Percentiles rank a stretch among this genome's conserved stretches.
phyloP scores from a whole-genome alignment of 805 yeast genomes.

The Ascoidea asiatica region DNA sequence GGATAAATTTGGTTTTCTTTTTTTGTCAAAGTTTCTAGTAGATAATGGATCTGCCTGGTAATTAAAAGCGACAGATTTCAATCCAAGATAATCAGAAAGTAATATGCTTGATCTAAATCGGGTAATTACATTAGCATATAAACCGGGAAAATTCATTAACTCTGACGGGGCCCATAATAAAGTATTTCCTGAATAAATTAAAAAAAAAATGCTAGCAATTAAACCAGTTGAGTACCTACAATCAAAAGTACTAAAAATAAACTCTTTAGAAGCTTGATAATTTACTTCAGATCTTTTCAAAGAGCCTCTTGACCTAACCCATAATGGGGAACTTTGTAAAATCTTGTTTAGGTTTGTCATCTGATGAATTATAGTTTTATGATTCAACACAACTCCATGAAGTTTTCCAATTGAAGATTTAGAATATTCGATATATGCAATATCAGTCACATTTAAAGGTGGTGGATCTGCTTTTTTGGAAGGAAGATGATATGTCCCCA shows the following conservation, averaged over 20 bases:
- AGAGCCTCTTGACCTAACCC: slow-evolving; percentile 5
- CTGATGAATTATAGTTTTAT: slow-evolving; percentile 77
- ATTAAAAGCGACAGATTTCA: slow-evolving; percentile 84
- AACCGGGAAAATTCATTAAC: slow-evolving; percentile 68
- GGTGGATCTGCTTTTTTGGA: slow-evolving; percentile 48
- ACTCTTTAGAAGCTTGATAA: slow-evolving; percentile 39
- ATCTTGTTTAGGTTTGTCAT: slow-evolving; percentile 65
- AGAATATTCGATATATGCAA: slow-evolving; percentile 89
- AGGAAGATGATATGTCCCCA: slow-evolving; percentile 55
- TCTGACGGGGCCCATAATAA: slow-evolving; percentile 68
- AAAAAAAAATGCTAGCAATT: slow-evolving; percentile 65
- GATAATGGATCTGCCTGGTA: slow-evolving; percentile 82
- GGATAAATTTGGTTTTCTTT: slow-evolving; percentile 62
- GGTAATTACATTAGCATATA: slow-evolving; percentile 72
- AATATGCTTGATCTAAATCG: slow-evolving; percentile 57
- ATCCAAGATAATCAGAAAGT: slow-evolving; percentile 74
- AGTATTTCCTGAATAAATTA: slow-evolving; percentile 75
- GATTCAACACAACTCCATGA: slow-evolving; percentile 88
- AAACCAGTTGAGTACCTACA: slow-evolving; percentile 61
- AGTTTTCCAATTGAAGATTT: slow-evolving; percentile 84
- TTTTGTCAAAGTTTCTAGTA: slow-evolving; percentile 68
- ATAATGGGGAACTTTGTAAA: slow-evolving; percentile 43
- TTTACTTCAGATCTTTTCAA: slow-evolving; percentile 23
- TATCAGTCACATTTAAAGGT: slow-evolving; percentile 58
- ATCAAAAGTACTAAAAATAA: slow-evolving; percentile 55